A percentile compares a stretch with the other conserved stretches of the same genome.
Conservation (phyloP, 768 basidiomycete species). For the Trichaptum fuscoviolaceum region DNA sequence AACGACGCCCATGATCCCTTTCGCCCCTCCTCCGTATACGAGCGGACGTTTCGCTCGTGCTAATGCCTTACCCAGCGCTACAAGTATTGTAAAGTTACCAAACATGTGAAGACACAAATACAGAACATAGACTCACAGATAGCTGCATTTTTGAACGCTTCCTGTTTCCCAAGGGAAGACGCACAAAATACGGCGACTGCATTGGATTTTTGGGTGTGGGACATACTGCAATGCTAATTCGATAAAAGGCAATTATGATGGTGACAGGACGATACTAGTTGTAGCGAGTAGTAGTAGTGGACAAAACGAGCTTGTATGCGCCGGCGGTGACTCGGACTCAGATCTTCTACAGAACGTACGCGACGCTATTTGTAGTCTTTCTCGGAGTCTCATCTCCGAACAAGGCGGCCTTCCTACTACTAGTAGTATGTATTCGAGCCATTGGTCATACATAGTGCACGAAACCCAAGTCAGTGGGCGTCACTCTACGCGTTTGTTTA, state of each 20-base stretch:
- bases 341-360: too few species aligned
- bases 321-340: too few species aligned
- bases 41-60: constrained; percentile 55
- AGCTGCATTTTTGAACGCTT: constrained; percentile 64
- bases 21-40: constrained; percentile 82
- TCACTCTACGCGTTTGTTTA: neutral
- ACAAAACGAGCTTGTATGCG: too few species aligned
- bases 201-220: neutral
- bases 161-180: constrained; percentile 58
- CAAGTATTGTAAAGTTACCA: constrained; percentile 4
- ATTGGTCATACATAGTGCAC: neutral
- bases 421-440: neutral
- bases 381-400: too few species aligned
- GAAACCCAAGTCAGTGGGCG: neutral
- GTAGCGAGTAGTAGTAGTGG: too few species aligned
- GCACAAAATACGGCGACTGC: constrained; percentile 84
- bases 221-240: neutral
- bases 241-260: neutral
- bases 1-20: constrained; percentile 84
- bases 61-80: constrained; percentile 73
- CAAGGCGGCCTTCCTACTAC: too few species aligned
- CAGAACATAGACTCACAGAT: constrained; percentile 43
- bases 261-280: too few species aligned
- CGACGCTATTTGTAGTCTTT: too few species aligned
- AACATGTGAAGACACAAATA: constrained; percentile 3